Evolutionary conservation across 176 grass and related monocot genomes (phyloP), one percentile per base, ranked within the genome.

Genomic region (Zea luxurians): DNA sequence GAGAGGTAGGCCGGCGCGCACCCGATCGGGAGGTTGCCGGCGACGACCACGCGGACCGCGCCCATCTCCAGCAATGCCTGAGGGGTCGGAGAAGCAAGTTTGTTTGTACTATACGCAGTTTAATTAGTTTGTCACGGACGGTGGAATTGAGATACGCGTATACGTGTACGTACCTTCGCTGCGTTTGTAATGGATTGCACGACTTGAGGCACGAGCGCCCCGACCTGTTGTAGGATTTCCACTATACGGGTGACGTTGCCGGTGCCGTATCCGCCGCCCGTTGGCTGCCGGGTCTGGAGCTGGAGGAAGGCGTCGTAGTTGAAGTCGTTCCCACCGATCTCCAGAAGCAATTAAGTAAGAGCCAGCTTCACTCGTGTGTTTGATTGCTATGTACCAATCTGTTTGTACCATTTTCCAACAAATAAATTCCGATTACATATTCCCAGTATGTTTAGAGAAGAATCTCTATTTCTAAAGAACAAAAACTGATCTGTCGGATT

Each of bases 261-360:
- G 58, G 64, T 16, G 49, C 27, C n/a, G 1, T 40, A 10, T 5
- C 48, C 48, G 0, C 37, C 54, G n/a, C 27, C 49, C 27, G 27
- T 27, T 40, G 4, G 13, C 15, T 4, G 38, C 13, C 67, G 48
- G 53, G 15, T 74, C 41, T 59, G 41, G 2, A 2, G 17, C 79
- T 86, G 57, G 15, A 84, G 52, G 81, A 93, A 93, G 50, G 75
- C 86, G 74, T 91, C 86, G 74, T 91, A 91, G 80, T 97, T 97
- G 82, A 93, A 93, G 71, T 93, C 88, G 71, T 97, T 93, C 2
- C 93, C 93, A 37, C 90, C 93, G 2, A 93, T 93, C 70, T 97
- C 93, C 1, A 92, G 4, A n/a, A n/a, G n/a, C n/a, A n/a, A n/a
- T n/a, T n/a, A n/a, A 27, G 27, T 27, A 27, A 27, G 1, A 27